Evolutionary conservation across 1,284 basidiomycete genomes (phyloP), one percentile per base, ranked within the genome.

Genomic region (Thelephora terrestris): DNA sequence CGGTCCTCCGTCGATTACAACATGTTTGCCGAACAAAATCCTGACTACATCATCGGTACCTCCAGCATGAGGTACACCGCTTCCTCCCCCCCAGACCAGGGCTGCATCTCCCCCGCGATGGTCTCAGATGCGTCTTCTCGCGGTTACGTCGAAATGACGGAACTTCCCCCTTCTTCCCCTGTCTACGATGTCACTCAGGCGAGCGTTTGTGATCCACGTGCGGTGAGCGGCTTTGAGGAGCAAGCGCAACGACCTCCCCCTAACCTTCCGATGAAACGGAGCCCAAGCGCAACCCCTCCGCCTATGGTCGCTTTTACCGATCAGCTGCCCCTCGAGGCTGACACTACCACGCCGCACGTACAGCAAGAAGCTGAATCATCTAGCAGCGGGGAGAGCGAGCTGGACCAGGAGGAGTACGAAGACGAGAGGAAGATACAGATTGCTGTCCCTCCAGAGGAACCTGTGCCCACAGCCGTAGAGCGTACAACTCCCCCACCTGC

Each of bases 351-450:
- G 25, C 39, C 10, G 16, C 21, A 42, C 5, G 39, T 23, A 12
- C 20, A 20, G 18, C 21, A 42, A n/a, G 16, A 42, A 23, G 39
- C 20, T n/a, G 39, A 42, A 6, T 5, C 14, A 6, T 12, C 18
- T 12, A 25, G 25, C 39, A 42, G 39, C n/a, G 39, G 39, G 25
- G 39, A 42, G 17, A 42, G 39, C 39, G 39, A 42, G 17, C 14
- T 42, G 5, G 39, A 42, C 12, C 39, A 21, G 12, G 39, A 42
- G 12, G 51, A 61, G 64, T 55, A 40, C 53, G 23, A 54, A 51
- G 49, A 53, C 54, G 58, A 57, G 61, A 48, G 14, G 67, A 68
- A 16, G 49, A 59, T 4, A 61, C 68, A 32, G 6, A 32, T 10
- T 12, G 9, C 12, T 10, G 29, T 10, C 29, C 29, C 4, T 32